A percentile compares a stretch with the other conserved stretches of the same genome.
Conservation (phyloP, 306 rosid species). For the Cucumis hystrix region DNA sequence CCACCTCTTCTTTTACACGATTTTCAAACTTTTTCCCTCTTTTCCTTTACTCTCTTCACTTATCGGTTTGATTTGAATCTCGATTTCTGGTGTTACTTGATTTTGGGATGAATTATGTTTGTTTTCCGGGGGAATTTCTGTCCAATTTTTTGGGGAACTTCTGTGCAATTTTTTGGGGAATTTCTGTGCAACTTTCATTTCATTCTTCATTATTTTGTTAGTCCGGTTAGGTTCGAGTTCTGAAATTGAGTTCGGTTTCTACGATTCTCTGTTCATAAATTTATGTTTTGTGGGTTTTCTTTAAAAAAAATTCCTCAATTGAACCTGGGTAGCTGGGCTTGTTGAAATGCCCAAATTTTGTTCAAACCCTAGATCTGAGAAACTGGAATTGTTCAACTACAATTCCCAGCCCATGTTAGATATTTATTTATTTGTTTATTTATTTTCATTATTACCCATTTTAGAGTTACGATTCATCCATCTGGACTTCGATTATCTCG, state of each 20-base stretch:
- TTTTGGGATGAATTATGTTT: neutral
- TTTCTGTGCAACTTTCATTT: neutral
- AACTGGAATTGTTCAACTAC: neutral
- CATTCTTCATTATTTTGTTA: neutral
- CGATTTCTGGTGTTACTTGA: neutral
- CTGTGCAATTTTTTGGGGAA: too few relatives aligned
- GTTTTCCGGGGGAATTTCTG: neutral
- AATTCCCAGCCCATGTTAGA: conserved; percentile 1
- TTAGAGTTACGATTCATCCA: neutral
- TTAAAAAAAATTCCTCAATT: neutral
- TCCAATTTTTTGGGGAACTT: too few relatives aligned
- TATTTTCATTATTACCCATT: neutral
- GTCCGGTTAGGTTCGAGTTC: neutral
- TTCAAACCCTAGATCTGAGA: conserved; percentile 12
- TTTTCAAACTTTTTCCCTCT: neutral
- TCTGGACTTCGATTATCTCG: neutral
- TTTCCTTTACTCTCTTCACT: neutral
- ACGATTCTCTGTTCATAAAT: neutral
- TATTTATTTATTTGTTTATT: neutral
- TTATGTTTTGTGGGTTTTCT: neutral
- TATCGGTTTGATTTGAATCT: neutral
- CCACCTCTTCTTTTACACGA: neutral
- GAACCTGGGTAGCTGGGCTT: conserved; percentile 24
- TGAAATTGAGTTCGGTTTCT: neutral
- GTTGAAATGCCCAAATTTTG: conserved; percentile 2